Evolutionary conservation across 2,329 filamentous ascomycete genomes (phyloP).

Genomic region (Dactylellina sp.): DNA sequence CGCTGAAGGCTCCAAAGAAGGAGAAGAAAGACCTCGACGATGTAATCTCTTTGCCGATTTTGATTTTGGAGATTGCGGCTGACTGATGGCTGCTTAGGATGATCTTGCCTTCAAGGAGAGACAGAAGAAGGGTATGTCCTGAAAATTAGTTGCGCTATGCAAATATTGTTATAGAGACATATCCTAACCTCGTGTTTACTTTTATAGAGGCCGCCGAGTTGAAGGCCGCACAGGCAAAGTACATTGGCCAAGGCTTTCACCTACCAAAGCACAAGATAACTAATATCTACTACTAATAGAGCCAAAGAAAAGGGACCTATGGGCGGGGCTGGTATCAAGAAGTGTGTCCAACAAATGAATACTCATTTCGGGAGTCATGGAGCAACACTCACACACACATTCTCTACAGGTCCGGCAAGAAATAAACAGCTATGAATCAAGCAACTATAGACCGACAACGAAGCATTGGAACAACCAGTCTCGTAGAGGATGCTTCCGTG

Average conservation of each 20-base stretch:
- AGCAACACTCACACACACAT: constrained; percentile 11
- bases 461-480: constrained; percentile 22
- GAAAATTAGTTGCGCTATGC: background rate
- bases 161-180: background rate
- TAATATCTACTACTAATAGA: constrained; percentile 26
- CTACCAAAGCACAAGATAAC: background rate
- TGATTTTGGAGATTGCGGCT: background rate
- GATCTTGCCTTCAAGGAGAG: constrained; percentile 60
- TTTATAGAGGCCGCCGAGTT: constrained; percentile 59
- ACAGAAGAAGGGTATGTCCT: constrained; percentile 59
- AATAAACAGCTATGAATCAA: constrained; percentile 44
- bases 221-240: constrained; percentile 59
- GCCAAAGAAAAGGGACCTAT: constrained; percentile 42
- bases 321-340: constrained; percentile 60
- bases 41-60: constrained; percentile 4
- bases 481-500: too few species aligned
- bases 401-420: constrained; percentile 58
- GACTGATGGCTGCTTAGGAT: constrained; percentile 29
- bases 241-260: background rate
- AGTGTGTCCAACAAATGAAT: constrained; percentile 46
- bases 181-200: constrained; percentile 10
- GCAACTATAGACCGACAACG: constrained; percentile 8
- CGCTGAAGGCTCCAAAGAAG: constrained; percentile 61
- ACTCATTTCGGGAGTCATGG: background rate
- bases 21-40: constrained; percentile 53